phyloP scores from a whole-genome alignment of 768 basidiomycete genomes.

The Pulveroboletus sp. region DNA sequence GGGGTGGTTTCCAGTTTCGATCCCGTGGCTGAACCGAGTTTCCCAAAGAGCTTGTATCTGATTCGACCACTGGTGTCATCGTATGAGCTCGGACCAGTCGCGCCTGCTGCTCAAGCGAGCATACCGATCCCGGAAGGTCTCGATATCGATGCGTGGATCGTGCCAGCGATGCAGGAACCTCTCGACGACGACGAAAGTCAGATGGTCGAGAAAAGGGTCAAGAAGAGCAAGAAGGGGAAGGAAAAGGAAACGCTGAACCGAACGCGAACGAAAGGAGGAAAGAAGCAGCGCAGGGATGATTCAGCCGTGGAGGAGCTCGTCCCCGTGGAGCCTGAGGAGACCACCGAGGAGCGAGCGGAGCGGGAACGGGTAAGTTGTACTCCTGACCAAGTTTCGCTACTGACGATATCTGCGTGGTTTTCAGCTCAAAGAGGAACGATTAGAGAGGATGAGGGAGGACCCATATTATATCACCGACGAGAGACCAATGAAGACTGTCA shows the following conservation, averaged over 20 bases:
- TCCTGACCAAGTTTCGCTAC: background rate
- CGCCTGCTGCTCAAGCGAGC: conserved; percentile 69
- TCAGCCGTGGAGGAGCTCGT: conserved; percentile 28
- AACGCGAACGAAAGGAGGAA: conserved; percentile 35
- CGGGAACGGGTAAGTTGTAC: conserved; percentile 55
- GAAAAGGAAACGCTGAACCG: conserved; percentile 37
- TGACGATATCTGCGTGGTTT: conserved; percentile 6
- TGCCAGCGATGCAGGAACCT: conserved; percentile 49
- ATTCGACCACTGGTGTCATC: conserved; percentile 72
- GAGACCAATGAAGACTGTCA: conserved; percentile 33
- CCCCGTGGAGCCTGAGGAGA: conserved; percentile 45
- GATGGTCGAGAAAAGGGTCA: conserved; percentile 39
- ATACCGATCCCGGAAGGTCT: conserved; percentile 81
- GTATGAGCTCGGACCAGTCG: conserved; percentile 86
- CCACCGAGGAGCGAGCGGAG: conserved; percentile 54
- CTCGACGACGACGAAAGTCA: conserved; percentile 31
- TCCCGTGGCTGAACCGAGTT: conserved; percentile 40
- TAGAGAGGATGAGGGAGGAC: conserved; percentile 76
- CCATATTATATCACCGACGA: conserved; percentile 87
- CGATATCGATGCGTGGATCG: conserved; percentile 83
- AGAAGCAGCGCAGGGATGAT: conserved; percentile 42
- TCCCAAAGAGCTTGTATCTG: conserved; percentile 88
- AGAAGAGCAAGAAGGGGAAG: conserved; percentile 43
- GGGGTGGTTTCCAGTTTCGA: conserved; percentile 38
- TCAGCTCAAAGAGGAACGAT: conserved; percentile 71